Conservation (phyloP, 768 basidiomycete species). For the Neoboletus subvelutipes region DNA sequence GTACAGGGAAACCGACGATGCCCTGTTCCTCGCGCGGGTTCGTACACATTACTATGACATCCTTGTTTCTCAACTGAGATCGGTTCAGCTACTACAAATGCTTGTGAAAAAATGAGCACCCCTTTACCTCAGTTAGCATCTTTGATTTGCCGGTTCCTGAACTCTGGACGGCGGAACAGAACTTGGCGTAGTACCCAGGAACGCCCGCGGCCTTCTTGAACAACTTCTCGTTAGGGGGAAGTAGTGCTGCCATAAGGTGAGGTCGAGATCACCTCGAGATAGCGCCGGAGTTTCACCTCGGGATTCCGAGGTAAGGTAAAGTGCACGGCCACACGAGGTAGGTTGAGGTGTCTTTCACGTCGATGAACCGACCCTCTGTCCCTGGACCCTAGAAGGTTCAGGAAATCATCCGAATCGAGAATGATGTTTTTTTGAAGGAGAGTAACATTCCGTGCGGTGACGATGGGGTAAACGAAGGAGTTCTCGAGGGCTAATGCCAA, state of each 20-base stretch:
- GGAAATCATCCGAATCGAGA: neutral
- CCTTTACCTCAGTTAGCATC: neutral
- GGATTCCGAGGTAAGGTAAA: too few relatives aligned
- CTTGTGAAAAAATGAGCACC: neutral
- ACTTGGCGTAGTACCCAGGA: neutral
- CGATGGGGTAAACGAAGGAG: neutral
- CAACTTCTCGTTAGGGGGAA: neutral
- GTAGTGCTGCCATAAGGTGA: too few relatives aligned
- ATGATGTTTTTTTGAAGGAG: neutral
- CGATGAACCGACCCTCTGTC: neutral
- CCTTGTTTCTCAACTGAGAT: neutral
- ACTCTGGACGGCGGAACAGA: conserved; percentile 4
- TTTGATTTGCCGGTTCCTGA: conserved; percentile 4
- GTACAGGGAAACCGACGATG: neutral
- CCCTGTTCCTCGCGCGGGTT: neutral
- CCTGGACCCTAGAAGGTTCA: neutral
- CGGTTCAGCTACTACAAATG: neutral
- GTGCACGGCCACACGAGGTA: too few relatives aligned
- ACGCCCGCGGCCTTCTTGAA: neutral
- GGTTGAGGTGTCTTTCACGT: neutral
- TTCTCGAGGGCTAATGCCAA: neutral
- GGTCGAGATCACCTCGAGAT: too few relatives aligned
- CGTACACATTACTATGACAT: neutral
- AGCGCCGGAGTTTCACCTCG: too few relatives aligned
- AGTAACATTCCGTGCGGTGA: neutral